Conservation (phyloP, 192 early-diverging fungal species). For the Coemansia sp. region DNA sequence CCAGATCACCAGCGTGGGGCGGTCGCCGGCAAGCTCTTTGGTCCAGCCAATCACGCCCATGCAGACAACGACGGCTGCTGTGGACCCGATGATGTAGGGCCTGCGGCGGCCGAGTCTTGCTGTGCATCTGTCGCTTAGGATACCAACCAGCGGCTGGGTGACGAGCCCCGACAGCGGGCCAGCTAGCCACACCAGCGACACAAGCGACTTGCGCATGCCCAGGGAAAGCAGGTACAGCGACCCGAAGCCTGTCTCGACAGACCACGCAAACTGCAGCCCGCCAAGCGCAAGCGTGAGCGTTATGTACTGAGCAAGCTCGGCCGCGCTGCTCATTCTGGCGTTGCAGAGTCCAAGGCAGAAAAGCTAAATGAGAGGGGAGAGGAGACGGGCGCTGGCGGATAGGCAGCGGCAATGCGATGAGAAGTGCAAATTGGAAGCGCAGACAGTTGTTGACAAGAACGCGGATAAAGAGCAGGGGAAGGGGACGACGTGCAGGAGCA, state of each 20-base stretch:
- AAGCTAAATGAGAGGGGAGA: not conserved
- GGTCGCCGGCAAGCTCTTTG: constrained; percentile 60
- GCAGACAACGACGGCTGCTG: constrained; percentile 62
- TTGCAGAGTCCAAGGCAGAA: not conserved
- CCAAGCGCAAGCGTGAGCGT: constrained; percentile 48
- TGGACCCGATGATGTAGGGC: constrained; percentile 79
- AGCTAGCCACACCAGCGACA: constrained; percentile 93
- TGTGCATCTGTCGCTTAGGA: constrained; percentile 75
- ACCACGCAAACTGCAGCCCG: constrained; percentile 56
- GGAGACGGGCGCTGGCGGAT: not conserved
- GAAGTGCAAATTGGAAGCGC: not conserved
- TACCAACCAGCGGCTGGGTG: constrained; percentile 82
- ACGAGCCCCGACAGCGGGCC: constrained; percentile 81
- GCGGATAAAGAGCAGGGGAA: not conserved
- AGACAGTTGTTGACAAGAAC: too few species aligned
- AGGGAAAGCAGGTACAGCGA: constrained; percentile 85
- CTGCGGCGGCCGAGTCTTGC: constrained; percentile 74
- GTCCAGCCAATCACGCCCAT: constrained; percentile 75
- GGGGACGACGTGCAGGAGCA: not conserved
- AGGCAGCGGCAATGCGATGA: not conserved
- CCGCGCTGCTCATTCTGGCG: not conserved
- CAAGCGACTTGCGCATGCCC: constrained; percentile 75
- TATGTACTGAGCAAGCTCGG: constrained; percentile 29
- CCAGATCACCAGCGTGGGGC: constrained; percentile 52
- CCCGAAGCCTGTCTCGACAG: constrained; percentile 59